Base-by-base conservation (phyloP, 164 flowering plant genomes). In the Protea cynaroides region DNA sequence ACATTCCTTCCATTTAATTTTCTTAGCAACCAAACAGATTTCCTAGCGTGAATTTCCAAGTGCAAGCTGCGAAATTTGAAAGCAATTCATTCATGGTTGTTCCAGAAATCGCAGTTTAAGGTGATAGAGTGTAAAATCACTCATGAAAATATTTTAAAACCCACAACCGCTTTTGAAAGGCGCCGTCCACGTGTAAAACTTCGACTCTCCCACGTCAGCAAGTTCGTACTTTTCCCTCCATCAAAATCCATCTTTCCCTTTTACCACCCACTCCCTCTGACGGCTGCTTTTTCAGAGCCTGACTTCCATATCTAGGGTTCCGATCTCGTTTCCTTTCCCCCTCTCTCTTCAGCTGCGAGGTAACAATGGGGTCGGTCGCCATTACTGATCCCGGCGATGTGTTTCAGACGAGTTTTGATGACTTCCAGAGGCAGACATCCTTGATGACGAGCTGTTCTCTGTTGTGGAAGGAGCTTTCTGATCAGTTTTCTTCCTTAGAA, bases 391-490 rank as follows among this genome's bases (percentile, higher is more conserved):
- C 93, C 60, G 88, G 82, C 73, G 90, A 76, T 75, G 60, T 76
- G 65, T 55, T 76, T 44, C 81, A 78, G 72, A 75, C 88, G 75
- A 83, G 84, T 70, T 89, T 94, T 76, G 95, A 89, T 56, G 96
- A 94, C 47, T 83, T 94, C 67, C 91, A 89, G 81, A 73, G 80
- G 51, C 97, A 90, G 61, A 79, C 96, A 1, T 82, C 91, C 0
- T 80, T 94, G 11, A 90, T 94, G 94, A 86, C 86, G 1, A 86
- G 82, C 80, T 94, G 97, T 71, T 90, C 98, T 22, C 84, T 86
- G 13, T 84, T 90, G 7, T 94, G 98, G 98, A 89, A 86, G 62
- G 98, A 94, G 70, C 89, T 94, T 56, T 90, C 97, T 18, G 95
- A 89, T 65, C 98, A 93, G 78, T 90, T 90, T 85, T 74, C 89